phyloP scores from a whole-genome alignment of 345 rosid genomes.

The Eucalyptus leucophloia region DNA sequence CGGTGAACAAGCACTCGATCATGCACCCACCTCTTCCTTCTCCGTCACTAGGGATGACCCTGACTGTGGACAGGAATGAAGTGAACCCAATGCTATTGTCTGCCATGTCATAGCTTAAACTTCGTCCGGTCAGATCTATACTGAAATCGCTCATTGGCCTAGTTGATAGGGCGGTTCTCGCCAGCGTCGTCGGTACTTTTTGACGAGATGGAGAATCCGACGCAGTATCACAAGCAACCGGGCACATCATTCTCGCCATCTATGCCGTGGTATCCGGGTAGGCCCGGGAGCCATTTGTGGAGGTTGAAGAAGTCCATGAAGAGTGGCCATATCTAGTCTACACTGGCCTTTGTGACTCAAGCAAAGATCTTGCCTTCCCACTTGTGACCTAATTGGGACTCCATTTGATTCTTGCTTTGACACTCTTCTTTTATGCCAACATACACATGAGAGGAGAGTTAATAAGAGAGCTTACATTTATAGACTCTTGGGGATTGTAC shows the following conservation, averaged over 20 bases:
- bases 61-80: neutral
- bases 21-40: slow-evolving; percentile 6
- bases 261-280: slow-evolving; percentile 23
- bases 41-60: too few species aligned
- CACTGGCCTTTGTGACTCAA: slow-evolving; percentile 10
- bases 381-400: neutral
- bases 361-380: slow-evolving; percentile 40
- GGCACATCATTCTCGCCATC: slow-evolving; percentile 41
- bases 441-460: neutral
- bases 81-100: slow-evolving; percentile 46
- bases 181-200: neutral
- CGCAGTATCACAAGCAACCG: slow-evolving; percentile 42
- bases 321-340: slow-evolving; percentile 39
- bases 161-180: neutral
- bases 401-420: neutral
- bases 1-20: slow-evolving; percentile 43
- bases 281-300: slow-evolving; percentile 29
- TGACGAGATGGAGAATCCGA: slow-evolving; percentile 20
- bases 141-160: slow-evolving; percentile 44
- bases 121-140: slow-evolving; percentile 18
- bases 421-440: neutral
- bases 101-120: slow-evolving; percentile 34
- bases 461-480: neutral
- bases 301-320: slow-evolving; percentile 46
- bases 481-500: neutral